Base-by-base conservation (phyloP, 192 early-diverging fungal species). In the Dissophora ornata region DNA sequence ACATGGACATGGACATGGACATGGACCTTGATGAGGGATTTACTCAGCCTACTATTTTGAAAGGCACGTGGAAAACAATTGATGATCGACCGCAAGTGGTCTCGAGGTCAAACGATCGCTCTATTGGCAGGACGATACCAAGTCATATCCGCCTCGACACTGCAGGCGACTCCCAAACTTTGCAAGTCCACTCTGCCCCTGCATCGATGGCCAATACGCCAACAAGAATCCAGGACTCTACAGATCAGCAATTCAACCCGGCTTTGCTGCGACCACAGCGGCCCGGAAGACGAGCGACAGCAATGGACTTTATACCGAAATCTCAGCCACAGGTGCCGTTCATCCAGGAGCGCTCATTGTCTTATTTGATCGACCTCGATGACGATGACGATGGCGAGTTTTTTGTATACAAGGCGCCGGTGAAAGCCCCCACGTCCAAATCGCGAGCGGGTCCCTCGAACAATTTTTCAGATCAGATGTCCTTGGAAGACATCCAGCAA, bases 1-100 rank as follows among this genome's bases (percentile, higher is more conserved):
- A 75, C 4, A 67, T 55, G 45, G 66, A 68, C 7, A 58, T 68
- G 63, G 63, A 66, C 1, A 45, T 66, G 45, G 66, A 68, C 7
- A 58, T 68, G 63, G 63, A 66, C 1, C 29, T 66, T 0, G 73
- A 77, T 29, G 64, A 77, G 22, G 59, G 33, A 7, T 11, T 29
- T 41, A 40, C 28, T 5, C 30, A 45, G 18, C 16, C 73, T 10
- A 63, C 59, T 21, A 67, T 67, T 15, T 46, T 77, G 18, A 58
- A 62, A 19, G 73, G 73, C 2, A 47, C 58, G 10, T 77, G 73
- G 73, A 77, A 62, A 34, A 77, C 73, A 4, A 77, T 47, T 9
- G 44, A 24, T 4, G 57, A 75, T 4, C 13, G 11, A 9, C 15
- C 56, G 3, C 7, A 53, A 32, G 34, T n/a, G 10, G 24, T 40